phyloP scores from a whole-genome alignment of 169 alveolate genomes.

The Plasmodium malariae region DNA sequence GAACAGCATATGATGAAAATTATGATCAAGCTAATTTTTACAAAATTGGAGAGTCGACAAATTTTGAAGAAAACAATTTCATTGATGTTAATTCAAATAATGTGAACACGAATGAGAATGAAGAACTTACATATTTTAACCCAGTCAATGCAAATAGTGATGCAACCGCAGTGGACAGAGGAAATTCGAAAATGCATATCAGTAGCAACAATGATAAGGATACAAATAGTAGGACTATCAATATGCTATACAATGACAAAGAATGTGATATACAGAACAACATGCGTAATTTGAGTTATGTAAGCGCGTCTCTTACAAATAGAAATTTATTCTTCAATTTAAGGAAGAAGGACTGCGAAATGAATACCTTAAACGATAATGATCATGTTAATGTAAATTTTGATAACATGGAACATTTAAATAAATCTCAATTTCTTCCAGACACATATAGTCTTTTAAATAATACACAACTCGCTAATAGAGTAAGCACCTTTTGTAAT shows the following conservation, averaged over 20 bases:
- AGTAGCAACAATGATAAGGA: too few species aligned
- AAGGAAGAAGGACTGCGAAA: not conserved
- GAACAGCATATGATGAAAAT: not conserved
- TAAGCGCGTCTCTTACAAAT: not conserved
- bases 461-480: slow-evolving; percentile 10
- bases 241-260: too few species aligned
- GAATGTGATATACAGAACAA: too few species aligned
- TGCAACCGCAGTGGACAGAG: too few species aligned
- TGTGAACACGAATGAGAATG: not conserved
- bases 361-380: not conserved
- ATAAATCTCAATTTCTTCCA: not conserved
- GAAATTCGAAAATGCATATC: too few species aligned
- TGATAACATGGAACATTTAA: not conserved
- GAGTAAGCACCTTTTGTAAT: slow-evolving; percentile 11
- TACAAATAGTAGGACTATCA: too few species aligned
- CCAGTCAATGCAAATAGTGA: too few species aligned
- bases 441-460: slow-evolving; percentile 11
- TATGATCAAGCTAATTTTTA: not conserved
- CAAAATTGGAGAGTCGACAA: not conserved
- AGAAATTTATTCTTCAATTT: not conserved
- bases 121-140: too few species aligned
- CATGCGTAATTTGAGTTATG: too few species aligned
- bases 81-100: not conserved
- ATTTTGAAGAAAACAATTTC: not conserved
- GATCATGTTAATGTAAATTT: not conserved